Conservation (phyloP, 805 yeast genomes). For the Ogataea methylovora region DNA sequence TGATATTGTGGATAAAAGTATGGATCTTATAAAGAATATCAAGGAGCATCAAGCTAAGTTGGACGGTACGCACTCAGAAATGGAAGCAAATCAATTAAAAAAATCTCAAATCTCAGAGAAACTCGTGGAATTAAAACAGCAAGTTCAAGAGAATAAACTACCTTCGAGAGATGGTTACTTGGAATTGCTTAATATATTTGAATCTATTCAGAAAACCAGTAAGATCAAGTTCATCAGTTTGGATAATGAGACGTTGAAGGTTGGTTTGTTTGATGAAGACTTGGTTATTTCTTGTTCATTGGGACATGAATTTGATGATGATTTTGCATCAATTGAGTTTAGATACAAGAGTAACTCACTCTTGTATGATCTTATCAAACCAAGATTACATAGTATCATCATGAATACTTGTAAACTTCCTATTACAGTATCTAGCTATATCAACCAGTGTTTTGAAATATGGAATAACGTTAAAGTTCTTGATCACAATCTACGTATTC, state of each 20-base stretch:
- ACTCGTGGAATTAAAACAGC: background rate
- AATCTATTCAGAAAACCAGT: constrained; percentile 5
- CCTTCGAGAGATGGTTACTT: constrained; percentile 13
- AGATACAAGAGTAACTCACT: background rate
- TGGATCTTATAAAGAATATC: background rate
- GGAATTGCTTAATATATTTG: constrained; percentile 6
- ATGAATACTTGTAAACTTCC: too few species aligned
- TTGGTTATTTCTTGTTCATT: too few species aligned
- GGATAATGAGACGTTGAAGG: constrained; percentile 1
- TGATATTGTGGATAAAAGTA: background rate
- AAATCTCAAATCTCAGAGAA: too few species aligned
- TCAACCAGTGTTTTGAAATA: too few species aligned
- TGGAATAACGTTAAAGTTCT: too few species aligned
- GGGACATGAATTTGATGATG: too few species aligned
- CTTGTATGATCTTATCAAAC: background rate
- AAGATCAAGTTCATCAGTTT: constrained; percentile 1
- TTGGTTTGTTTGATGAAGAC: constrained; percentile 4
- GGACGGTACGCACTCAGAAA: too few species aligned
- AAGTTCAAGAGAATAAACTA: constrained; percentile 5
- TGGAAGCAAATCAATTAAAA: too few species aligned
- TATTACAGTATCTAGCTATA: too few species aligned
- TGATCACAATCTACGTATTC: too few species aligned
- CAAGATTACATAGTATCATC: too few species aligned
- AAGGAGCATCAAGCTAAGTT: too few species aligned
- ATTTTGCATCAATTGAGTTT: background rate